These are phyloP conservation scores for Coemansia sp. DNA, from an alignment of 192 early-diverging fungal species.

Conservation along the genomic window DNA sequence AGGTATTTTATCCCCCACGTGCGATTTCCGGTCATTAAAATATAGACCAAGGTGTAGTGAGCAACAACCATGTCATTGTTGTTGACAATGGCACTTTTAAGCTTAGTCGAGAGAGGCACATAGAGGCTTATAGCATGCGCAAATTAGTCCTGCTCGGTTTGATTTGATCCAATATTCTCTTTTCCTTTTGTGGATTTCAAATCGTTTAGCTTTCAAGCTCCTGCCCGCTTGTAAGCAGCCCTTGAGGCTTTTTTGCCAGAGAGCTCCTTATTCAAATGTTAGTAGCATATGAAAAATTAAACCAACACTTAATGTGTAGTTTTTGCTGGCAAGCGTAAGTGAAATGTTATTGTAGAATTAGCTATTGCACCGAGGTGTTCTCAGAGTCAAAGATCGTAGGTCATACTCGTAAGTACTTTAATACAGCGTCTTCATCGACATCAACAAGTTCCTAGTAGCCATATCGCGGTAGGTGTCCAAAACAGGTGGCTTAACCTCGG, in stretches of 20 bases:
- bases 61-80: neutral
- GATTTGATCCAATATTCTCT: neutral
- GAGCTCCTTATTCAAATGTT: too few relatives aligned
- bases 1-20: neutral
- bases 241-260: too few relatives aligned
- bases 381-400: too few relatives aligned
- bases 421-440: too few relatives aligned
- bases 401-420: too few relatives aligned
- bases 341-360: neutral
- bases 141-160: neutral
- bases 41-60: neutral
- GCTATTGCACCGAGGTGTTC: too few relatives aligned
- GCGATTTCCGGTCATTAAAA: neutral
- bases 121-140: neutral
- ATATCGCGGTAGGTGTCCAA: slow-evolving; percentile 51
- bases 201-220: neutral
- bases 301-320: neutral
- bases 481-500: slow-evolving; percentile 50
- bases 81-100: neutral
- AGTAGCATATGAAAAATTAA: too few relatives aligned
- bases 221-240: neutral
- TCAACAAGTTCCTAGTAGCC: slow-evolving; percentile 43
- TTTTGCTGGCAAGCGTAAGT: neutral
- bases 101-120: neutral
- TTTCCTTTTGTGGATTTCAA: neutral